Base-by-base conservation (phyloP, 371 early-diverging fungal species). In the Mucor mucedo region DNA sequence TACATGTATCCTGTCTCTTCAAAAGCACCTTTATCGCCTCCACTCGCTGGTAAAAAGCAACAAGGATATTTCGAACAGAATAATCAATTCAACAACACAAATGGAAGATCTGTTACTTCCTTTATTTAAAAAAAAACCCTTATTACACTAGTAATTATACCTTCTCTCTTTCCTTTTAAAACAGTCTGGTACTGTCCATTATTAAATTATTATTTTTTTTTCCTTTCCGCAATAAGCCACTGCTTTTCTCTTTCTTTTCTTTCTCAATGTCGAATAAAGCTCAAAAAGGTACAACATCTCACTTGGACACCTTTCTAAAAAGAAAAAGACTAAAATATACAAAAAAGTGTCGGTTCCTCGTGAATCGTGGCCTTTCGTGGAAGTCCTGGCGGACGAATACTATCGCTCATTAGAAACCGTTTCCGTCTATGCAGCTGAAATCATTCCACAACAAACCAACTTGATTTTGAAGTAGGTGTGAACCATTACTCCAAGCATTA, bases 371-470 rank as follows among this genome's bases (percentile, higher is more conserved):
- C 78, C 83, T 0, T 79, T 82, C 59, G 48, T 52, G n/a, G 77
- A 78, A 55, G 75, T 79, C 3, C 58, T 71, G 32, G 62, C 75
- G 0, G 79, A 79, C 49, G 80, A 77, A 39, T 73, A 78, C 42
- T 68, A 75, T 27, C 60, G 83, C 10, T 62, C 66, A 8, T 57
- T 79, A 13, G 80, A 76, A 49, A 78, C 75, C 5, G 58, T 70
- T 0, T 32, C 62, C 2, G 81, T 80, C 5, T 82, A 78, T 69
- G 72, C 73, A 16, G 71, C 72, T 1, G 54, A 62, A 21, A 74
- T 84, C 1, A 76, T 82, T 33, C 83, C 83, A 16, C 57, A 70
- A 42, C 65, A 77, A 55, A 78, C 82, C 0, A 74, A 71, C 33
- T 48, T 38, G 8, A 57, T 79, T 11, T 49, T 84, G 48, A 82